Conservation (phyloP, 1,139 yeast genomes). For the Arxiozyma heterogenica region DNA sequence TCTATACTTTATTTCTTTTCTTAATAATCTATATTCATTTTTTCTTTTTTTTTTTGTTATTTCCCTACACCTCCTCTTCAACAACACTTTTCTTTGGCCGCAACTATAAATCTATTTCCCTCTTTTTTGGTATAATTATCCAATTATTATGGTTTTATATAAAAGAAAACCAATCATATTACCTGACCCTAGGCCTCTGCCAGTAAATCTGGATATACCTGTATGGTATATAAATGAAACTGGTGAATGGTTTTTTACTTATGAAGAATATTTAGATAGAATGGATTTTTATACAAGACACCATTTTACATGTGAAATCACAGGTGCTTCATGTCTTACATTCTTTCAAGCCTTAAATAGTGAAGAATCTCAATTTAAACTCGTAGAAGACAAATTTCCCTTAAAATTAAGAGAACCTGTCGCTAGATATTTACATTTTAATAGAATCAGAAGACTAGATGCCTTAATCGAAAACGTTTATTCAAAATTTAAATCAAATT, state of each 20-base stretch:
- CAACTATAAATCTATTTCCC: not conserved
- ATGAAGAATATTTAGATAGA: slow-evolving; percentile 63
- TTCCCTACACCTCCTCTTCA: too few relatives aligned
- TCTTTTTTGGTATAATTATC: too few relatives aligned
- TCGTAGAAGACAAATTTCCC: slow-evolving; percentile 77
- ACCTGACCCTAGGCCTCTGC: slow-evolving; percentile 47
- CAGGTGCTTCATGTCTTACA: slow-evolving; percentile 87
- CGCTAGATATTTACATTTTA: slow-evolving; percentile 72
- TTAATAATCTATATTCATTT: too few relatives aligned
- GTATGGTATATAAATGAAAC: slow-evolving; percentile 80
- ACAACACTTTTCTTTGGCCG: not conserved
- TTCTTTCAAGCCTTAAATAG: slow-evolving; percentile 80
- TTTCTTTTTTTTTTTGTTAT: too few relatives aligned
- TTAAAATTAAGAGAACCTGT: slow-evolving; percentile 89
- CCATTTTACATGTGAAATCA: slow-evolving; percentile 89
- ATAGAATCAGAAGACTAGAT: slow-evolving; percentile 76
- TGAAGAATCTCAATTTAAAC: slow-evolving; percentile 59
- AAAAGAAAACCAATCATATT: slow-evolving; percentile 61
- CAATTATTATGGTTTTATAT: slow-evolving; percentile 49
- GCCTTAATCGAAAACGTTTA: slow-evolving; percentile 79
- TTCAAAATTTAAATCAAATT: slow-evolving; percentile 66
- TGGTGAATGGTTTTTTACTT: slow-evolving; percentile 73
- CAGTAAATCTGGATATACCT: slow-evolving; percentile 42
- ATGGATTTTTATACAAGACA: slow-evolving; percentile 63
- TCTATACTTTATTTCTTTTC: too few relatives aligned